These are phyloP conservation scores for Moniliophthora roreri DNA, from an alignment of 1,284 basidiomycete species.

Conservation along the genomic window DNA sequence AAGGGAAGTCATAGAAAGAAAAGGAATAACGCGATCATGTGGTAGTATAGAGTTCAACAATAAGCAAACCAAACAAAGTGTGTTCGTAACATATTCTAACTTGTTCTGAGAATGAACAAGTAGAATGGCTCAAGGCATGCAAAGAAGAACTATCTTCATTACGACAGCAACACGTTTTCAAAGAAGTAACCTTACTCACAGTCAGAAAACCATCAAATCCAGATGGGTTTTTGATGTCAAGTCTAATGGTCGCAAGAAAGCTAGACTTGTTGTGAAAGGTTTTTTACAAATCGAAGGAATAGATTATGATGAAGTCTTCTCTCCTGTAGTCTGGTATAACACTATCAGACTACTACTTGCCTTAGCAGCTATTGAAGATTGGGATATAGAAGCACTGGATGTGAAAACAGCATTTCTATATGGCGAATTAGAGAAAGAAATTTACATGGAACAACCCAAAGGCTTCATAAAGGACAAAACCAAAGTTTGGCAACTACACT, in stretches of 20 bases:
- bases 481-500: conserved; percentile 23
- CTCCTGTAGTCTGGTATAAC: background rate
- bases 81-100: too few relatives aligned
- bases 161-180: background rate
- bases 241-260: background rate
- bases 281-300: background rate
- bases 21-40: too few relatives aligned
- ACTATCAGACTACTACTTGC: conserved; percentile 23
- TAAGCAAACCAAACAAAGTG: too few relatives aligned
- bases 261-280: background rate
- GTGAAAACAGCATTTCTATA: conserved; percentile 37
- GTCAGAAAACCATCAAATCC: background rate
- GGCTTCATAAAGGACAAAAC: conserved; percentile 21
- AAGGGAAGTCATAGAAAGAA: too few relatives aligned
- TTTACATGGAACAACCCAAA: conserved; percentile 35
- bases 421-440: conserved; percentile 32
- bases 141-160: background rate
- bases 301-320: background rate
- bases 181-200: background rate
- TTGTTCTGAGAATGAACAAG: background rate
- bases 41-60: too few relatives aligned
- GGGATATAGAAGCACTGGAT: conserved; percentile 33
- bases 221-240: background rate
- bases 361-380: conserved; percentile 26
- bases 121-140: background rate